Base-by-base conservation (phyloP, 495 filamentous ascomycete species). In the Lophiostoma macrostomum region DNA sequence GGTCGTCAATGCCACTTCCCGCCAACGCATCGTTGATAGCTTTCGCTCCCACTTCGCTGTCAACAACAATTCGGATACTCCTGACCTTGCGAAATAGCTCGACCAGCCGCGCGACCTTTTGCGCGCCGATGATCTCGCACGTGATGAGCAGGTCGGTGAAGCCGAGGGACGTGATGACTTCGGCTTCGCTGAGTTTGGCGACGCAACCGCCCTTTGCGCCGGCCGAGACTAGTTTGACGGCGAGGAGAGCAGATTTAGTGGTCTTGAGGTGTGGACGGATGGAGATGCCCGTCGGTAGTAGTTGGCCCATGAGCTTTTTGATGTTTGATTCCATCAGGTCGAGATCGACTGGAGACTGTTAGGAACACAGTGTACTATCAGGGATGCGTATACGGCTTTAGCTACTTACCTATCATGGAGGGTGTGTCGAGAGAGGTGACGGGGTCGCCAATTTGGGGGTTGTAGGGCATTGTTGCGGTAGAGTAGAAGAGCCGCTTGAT, bases 251-350 rank as follows among this genome's bases (percentile, higher is more conserved):
- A 59, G 56, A 62, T 40, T 70, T 70, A 27, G 63, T 70, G 11
- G 67, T 70, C 49, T 70, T 70, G 24, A 67, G 57, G 37, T 70
- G 67, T 0, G 67, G 67, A 1, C 67, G 58, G 40, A 70, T 64
- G 45, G 48, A 14, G 32, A 66, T 35, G 43, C 65, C 61, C 6
- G 54, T 61, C 5, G 60, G 65, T 1, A 53, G 49, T 16, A 70
- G 63, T n/a, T 29, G 18, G 31, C 13, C 32, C 31, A 68, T 54
- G n/a, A 70, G 49, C 27, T 60, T 63, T 25, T 28, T 8, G 54
- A 70, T 66, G 48, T 70, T 70, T 34, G 29, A 50, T 53, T 70
- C 63, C 65, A 70, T 67, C 5, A 62, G 24, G 31, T 61, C 61
- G 30, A 70, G 60, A 34, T 67, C 63, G 37, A 70, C 67, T n/a